A percentile compares a stretch with the other conserved stretches of the same genome.
Conservation (phyloP, 805 yeast species). For the Hanseniaspora meyeri region DNA sequence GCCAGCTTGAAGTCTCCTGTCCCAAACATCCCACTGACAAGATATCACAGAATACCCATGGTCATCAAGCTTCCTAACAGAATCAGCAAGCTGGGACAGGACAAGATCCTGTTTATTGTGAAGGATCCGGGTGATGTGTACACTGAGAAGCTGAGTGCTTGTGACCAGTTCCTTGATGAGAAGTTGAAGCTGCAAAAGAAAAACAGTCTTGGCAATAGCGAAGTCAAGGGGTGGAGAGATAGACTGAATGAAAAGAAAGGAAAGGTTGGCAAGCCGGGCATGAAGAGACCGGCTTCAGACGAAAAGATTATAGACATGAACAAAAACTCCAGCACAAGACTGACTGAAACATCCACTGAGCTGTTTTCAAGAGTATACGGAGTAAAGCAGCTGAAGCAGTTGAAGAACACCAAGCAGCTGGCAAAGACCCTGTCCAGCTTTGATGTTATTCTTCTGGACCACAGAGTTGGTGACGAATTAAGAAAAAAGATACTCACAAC, state of each 20-base stretch:
- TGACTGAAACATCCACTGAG: slow-evolving; percentile 43
- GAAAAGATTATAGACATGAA: slow-evolving; percentile 9
- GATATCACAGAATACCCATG: slow-evolving; percentile 37
- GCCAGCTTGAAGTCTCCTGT: slow-evolving; percentile 13
- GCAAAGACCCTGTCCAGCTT: slow-evolving; percentile 3
- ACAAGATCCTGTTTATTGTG: slow-evolving; percentile 49
- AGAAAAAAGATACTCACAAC: slow-evolving; percentile 11
- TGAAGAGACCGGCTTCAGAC: not conserved
- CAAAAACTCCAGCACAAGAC: slow-evolving; percentile 1
- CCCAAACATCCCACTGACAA: slow-evolving; percentile 5
- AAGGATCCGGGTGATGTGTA: slow-evolving; percentile 60
- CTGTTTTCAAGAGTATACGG: slow-evolving; percentile 49
- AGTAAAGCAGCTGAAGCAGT: slow-evolving; percentile 35
- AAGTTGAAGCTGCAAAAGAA: not conserved
- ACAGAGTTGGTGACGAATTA: slow-evolving; percentile 9
- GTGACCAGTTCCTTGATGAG: slow-evolving; percentile 4
- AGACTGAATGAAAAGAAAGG: slow-evolving; percentile 1
- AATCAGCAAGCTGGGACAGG: slow-evolving; percentile 36
- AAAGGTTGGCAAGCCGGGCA: slow-evolving; percentile 16
- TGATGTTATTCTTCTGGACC: slow-evolving; percentile 8
- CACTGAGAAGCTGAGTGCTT: slow-evolving; percentile 32
- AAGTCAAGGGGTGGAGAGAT: slow-evolving; percentile 9
- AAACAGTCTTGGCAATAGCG: not conserved
- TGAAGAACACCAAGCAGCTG: slow-evolving; percentile 1
- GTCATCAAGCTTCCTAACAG: slow-evolving; percentile 46